Evolutionary conservation across 495 filamentous ascomycete genomes (phyloP), one percentile per base, ranked within the genome.

Genomic region (Platismatia glauca): DNA sequence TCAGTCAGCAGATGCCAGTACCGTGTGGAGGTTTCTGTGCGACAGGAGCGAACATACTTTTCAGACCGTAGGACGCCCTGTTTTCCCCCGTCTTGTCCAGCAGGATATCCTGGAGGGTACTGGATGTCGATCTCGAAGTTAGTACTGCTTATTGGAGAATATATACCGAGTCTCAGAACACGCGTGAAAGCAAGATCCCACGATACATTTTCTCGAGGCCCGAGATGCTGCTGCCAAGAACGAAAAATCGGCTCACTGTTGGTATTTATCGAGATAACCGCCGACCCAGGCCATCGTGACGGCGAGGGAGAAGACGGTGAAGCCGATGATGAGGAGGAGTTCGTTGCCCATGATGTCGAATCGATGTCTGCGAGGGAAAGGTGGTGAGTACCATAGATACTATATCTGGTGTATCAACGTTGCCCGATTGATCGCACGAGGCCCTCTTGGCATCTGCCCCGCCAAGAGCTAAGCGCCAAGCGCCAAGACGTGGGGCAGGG

Each of bases 61-160:
- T 76, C 13, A 75, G 24, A 31, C 71, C 74, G 64, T 75, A 76
- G 7, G 63, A 66, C 9, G 63, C 66, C 56, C 79, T 81, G 34
- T 76, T 83, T 66, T 83, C 80, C 20, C 79, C 81, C 75, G 82
- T 81, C 43, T 71, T 73, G 61, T 81, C 74, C 2, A 82, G 70
- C 3, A 79, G 62, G 7, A 79, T 65, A 46, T 80, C 73, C 62
- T 83, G 78, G 31, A 79, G 66, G 44, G 69, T 69, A 59, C 38
- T 39, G 38, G 38, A 43, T 43, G 3, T 3, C 18, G 7, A 5
- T 18, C 7, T 43, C 7, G 39, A 13, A 18, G 20, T 46, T 11
- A 46, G 43, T 22, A 11, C 22, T 22, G 18, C 20, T 4, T 22
- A 2, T 46, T 46, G 1, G 39, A 43, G 2, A 12, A 2, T 2